Percentiles rank a stretch among this genome's conserved stretches.
Conservation (phyloP, 179 eudicot species). For the Heliamphora pulchella region DNA sequence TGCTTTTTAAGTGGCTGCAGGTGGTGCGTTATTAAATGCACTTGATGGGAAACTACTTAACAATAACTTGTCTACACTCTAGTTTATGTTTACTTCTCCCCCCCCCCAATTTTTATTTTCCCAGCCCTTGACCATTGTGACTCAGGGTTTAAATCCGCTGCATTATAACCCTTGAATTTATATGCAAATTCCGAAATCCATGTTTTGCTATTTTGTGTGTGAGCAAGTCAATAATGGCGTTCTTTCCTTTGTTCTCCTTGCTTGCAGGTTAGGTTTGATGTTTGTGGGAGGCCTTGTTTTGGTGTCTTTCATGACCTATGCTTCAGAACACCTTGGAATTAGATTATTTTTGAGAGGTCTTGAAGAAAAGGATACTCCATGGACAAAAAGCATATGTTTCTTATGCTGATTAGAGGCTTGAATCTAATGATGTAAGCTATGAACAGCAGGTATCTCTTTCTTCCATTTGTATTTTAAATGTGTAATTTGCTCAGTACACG, state of each 20-base stretch:
- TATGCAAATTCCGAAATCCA: neutral
- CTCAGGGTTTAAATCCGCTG: too few species aligned
- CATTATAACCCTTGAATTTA: neutral
- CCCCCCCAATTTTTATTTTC: too few species aligned
- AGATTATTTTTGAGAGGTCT: slow-evolving; percentile 68
- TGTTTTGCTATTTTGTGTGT: neutral
- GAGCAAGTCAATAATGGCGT: neutral
- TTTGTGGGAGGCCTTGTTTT: slow-evolving; percentile 71
- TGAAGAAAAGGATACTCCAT: slow-evolving; percentile 54
- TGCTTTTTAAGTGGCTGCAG: neutral
- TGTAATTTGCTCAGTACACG: neutral
- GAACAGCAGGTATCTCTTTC: neutral
- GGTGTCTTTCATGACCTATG: slow-evolving; percentile 89
- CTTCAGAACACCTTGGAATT: slow-evolving; percentile 79
- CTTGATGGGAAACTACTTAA: neutral
- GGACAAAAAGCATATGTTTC: slow-evolving; percentile 45
- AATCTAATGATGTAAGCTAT: slow-evolving; percentile 14
- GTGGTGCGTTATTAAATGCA: neutral
- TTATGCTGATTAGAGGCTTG: slow-evolving; percentile 32
- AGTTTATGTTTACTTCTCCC: too few species aligned
- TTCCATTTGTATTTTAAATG: neutral
- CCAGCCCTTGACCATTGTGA: too few species aligned
- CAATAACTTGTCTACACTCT: too few species aligned
- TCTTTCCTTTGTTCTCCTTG: neutral
- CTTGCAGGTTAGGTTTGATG: slow-evolving; percentile 79